Evolutionary conservation across 192 early-diverging fungal genomes (phyloP).

Genomic region (Mortierella antarctica): DNA sequence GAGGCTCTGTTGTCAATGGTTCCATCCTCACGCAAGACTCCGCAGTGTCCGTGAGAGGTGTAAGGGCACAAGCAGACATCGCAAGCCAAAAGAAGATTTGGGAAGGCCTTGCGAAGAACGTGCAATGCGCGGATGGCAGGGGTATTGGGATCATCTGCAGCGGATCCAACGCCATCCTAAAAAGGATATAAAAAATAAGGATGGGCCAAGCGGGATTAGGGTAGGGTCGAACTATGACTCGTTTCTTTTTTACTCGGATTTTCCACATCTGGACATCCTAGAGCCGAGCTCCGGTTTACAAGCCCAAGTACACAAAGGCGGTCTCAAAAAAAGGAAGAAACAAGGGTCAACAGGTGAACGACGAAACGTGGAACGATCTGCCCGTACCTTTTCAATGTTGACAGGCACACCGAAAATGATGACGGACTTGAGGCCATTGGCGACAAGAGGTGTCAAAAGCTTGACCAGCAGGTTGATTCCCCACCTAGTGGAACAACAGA

Average conservation of each 20-base stretch:
- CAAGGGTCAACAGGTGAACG: background rate
- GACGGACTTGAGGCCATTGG: constrained; percentile 87
- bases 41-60: constrained; percentile 97
- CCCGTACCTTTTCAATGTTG: constrained; percentile 65
- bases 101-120: constrained; percentile 80
- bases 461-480: constrained; percentile 84
- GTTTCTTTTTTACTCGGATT: no score
- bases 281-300: background rate
- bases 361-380: background rate
- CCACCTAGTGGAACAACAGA: constrained; percentile 46
- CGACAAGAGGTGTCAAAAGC: constrained; percentile 82
- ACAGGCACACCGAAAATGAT: constrained; percentile 95
- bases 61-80: constrained; percentile 98
- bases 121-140: constrained; percentile 89
- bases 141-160: constrained; percentile 83
- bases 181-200: background rate
- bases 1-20: constrained; percentile 84
- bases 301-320: background rate
- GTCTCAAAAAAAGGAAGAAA: background rate
- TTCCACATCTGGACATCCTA: no score
- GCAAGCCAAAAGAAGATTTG: constrained; percentile 85
- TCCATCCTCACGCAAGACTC: constrained; percentile 80
- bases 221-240: no score
- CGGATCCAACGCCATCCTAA: constrained; percentile 81
- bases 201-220: background rate